Evolutionary conservation across 2,329 filamentous ascomycete genomes (phyloP).

Genomic region (Colletotrichum limetticola): DNA sequence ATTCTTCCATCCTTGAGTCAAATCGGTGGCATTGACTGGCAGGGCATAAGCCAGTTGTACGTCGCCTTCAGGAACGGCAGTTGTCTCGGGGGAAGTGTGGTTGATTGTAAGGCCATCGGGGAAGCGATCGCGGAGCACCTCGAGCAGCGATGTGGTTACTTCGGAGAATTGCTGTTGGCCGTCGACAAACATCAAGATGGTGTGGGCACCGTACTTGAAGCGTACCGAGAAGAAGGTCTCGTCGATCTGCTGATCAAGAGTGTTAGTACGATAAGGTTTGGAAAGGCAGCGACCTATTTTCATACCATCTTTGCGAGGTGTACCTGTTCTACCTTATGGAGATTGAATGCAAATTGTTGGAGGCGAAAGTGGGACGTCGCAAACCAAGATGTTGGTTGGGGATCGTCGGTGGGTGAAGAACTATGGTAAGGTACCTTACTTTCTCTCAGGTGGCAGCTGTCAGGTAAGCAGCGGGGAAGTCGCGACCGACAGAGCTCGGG

Average conservation of each 20-base stretch:
- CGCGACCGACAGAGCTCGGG: constrained; percentile 9
- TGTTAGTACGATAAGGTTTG: neutral
- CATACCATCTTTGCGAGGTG: constrained; percentile 1
- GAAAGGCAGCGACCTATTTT: neutral
- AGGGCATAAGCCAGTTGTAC: constrained; percentile 58
- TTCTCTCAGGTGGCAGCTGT: neutral
- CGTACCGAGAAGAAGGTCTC: constrained; percentile 72
- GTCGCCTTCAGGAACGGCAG: constrained; percentile 52
- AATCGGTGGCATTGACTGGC: constrained; percentile 56
- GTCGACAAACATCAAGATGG: constrained; percentile 75
- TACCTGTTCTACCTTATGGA: neutral
- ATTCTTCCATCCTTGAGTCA: constrained; percentile 60
- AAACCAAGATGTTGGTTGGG: neutral
- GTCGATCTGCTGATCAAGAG: constrained; percentile 42
- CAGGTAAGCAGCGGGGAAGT: neutral
- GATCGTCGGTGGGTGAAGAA: neutral
- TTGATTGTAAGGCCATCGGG: constrained; percentile 60
- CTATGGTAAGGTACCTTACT: neutral
- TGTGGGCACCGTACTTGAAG: constrained; percentile 79
- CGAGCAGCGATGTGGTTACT: constrained; percentile 68
- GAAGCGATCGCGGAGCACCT: constrained; percentile 67
- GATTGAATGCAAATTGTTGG: neutral
- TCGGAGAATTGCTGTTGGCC: constrained; percentile 65
- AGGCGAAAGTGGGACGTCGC: neutral
- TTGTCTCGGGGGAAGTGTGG: constrained; percentile 45